A percentile compares a stretch with the other conserved stretches of the same genome.
Evolutionary conservation across 345 rosid genomes (phyloP).

Genomic region (Draba incana): DNA sequence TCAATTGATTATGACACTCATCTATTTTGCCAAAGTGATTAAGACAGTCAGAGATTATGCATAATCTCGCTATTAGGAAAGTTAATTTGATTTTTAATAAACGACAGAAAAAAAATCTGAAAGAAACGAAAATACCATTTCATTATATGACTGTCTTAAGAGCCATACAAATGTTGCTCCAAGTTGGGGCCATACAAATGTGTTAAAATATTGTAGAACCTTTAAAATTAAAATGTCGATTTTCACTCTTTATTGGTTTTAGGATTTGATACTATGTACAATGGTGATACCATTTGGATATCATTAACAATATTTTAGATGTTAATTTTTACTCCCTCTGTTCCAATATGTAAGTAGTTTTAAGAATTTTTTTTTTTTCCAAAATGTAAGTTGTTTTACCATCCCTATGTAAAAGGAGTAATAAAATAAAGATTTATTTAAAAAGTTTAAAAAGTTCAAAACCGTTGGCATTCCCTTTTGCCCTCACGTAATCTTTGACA

Average conservation of each 20-base stretch:
- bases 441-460: no score
- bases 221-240: not conserved
- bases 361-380: no score
- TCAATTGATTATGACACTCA: slow-evolving; percentile 24
- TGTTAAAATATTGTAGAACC: not conserved
- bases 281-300: no score
- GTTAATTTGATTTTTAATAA: not conserved
- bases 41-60: slow-evolving; percentile 19
- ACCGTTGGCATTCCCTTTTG: no score
- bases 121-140: not conserved
- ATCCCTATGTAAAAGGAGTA: no score
- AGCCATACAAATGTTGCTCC: not conserved
- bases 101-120: not conserved
- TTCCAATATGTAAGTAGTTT: no score
- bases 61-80: slow-evolving; percentile 6
- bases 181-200: not conserved
- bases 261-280: not conserved
- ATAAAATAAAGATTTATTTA: no score
- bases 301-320: no score
- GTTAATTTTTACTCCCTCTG: no score
- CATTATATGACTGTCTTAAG: not conserved
- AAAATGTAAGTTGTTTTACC: no score
- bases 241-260: not conserved
- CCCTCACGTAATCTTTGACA: no score
- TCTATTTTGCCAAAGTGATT: slow-evolving; percentile 27